A percentile compares a stretch with the other conserved stretches of the same genome.
Evolutionary conservation across 805 yeast genomes (phyloP).

Genomic region (Candida palmyrensis): DNA sequence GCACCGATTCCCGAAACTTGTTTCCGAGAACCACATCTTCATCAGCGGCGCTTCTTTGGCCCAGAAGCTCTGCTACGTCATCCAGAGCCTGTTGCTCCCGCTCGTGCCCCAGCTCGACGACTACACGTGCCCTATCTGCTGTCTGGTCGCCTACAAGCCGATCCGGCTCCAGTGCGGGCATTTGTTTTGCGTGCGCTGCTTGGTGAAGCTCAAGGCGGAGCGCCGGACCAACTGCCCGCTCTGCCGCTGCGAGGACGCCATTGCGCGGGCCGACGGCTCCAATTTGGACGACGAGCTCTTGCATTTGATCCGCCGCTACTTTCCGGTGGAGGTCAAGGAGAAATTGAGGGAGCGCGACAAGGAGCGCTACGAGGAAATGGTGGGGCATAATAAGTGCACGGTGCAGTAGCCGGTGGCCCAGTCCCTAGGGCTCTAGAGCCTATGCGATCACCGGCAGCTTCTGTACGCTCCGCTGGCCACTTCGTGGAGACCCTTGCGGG

Average conservation of each 20-base stretch:
- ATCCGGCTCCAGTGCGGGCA: slow-evolving; percentile 61
- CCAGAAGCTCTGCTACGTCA: slow-evolving; percentile 49
- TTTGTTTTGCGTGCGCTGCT: slow-evolving; percentile 67
- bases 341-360: slow-evolving; percentile 50
- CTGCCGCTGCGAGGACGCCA: slow-evolving; percentile 50
- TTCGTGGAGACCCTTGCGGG: too few relatives aligned
- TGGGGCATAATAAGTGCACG: slow-evolving; percentile 11
- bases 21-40: slow-evolving; percentile 37
- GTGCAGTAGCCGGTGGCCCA: slow-evolving; percentile 2
- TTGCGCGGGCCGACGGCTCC: slow-evolving; percentile 51
- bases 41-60: slow-evolving; percentile 47
- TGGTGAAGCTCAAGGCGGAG: slow-evolving; percentile 61
- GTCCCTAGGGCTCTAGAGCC: too few relatives aligned
- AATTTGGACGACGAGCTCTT: slow-evolving; percentile 55
- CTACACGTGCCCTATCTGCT: slow-evolving; percentile 70
- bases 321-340: slow-evolving; percentile 62
- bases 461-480: too few relatives aligned
- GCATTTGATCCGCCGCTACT: slow-evolving; percentile 50
- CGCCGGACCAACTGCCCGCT: slow-evolving; percentile 61
- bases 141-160: slow-evolving; percentile 67
- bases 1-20: slow-evolving; percentile 40
- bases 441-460: too few relatives aligned
- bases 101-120: slow-evolving; percentile 73
- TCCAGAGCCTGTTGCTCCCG: slow-evolving; percentile 48
- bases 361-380: slow-evolving; percentile 30